Percentiles rank a stretch among this genome's conserved stretches.
These are phyloP conservation scores for Psilocybe azurescens DNA, from an alignment of 768 basidiomycete genomes.

Conservation along the genomic window DNA sequence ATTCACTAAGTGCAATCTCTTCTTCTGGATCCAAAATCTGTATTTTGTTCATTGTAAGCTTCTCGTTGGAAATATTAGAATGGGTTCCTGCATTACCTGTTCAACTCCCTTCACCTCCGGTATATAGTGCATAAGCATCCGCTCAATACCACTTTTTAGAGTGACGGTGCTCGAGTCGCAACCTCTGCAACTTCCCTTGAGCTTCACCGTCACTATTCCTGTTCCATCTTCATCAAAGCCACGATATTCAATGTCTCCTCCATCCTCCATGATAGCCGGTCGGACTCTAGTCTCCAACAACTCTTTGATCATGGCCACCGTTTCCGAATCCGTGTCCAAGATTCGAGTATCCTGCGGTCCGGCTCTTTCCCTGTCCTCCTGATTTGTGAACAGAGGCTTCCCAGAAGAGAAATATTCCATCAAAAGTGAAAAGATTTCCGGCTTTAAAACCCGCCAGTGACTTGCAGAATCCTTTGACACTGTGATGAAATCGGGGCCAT, in stretches of 20 bases:
- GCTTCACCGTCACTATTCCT: slow-evolving; percentile 83
- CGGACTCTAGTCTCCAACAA: slow-evolving; percentile 92
- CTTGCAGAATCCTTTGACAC: slow-evolving; percentile 90
- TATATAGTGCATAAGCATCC: slow-evolving; percentile 99
- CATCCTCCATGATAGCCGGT: slow-evolving; percentile 98
- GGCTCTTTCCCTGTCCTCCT: slow-evolving; percentile 78
- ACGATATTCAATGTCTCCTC: slow-evolving; percentile 96
- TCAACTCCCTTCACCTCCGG: slow-evolving; percentile 94
- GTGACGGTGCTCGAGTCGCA: slow-evolving; percentile 95
- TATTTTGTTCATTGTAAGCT: not conserved
- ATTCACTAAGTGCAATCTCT: slow-evolving; percentile 83
- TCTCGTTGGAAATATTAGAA: not conserved
- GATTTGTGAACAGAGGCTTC: slow-evolving; percentile 82
- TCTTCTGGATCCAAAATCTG: slow-evolving; percentile 94
- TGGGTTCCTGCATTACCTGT: slow-evolving; percentile 53
- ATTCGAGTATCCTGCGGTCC: slow-evolving; percentile 95
- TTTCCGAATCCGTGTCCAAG: slow-evolving; percentile 93
- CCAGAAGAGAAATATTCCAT: slow-evolving; percentile 99
- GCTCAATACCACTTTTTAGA: slow-evolving; percentile 94
- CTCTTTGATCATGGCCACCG: slow-evolving; percentile 99
- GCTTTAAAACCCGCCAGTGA: slow-evolving; percentile 91
- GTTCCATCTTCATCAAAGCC: slow-evolving; percentile 84
- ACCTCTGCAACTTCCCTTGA: slow-evolving; percentile 97
- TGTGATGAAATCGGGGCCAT: slow-evolving; percentile 98
- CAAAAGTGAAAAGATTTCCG: slow-evolving; percentile 92